These are phyloP conservation scores for Phragmites australis DNA, from an alignment of 176 grass and related monocot species.

Conservation along the genomic window DNA sequence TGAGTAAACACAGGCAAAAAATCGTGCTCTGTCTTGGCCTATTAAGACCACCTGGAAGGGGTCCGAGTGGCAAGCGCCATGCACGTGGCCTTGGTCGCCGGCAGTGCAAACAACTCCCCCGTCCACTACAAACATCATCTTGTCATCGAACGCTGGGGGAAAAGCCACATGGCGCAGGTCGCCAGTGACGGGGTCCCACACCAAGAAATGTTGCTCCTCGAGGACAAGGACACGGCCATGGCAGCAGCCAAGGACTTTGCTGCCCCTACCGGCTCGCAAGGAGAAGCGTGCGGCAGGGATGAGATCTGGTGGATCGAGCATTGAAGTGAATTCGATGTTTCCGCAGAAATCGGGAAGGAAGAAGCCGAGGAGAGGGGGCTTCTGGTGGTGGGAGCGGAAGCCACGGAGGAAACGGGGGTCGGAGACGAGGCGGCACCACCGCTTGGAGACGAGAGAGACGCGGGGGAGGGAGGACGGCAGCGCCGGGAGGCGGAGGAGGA, in stretches of 20 bases:
- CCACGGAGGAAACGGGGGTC: background rate
- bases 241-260: background rate
- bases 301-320: background rate
- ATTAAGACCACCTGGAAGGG: background rate
- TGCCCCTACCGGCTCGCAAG: background rate
- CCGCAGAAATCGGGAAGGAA: background rate
- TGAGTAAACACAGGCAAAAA: background rate
- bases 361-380: background rate
- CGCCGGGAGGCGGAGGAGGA: background rate
- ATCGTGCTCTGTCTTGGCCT: too few relatives aligned
- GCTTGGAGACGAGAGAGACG: background rate
- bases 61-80: background rate
- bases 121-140: too few relatives aligned
- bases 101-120: background rate
- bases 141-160: background rate
- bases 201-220: background rate
- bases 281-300: background rate
- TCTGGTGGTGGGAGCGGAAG: background rate
- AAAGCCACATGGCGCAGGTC: background rate
- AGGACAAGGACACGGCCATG: background rate
- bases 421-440: background rate
- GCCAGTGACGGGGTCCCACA: background rate
- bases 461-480: background rate
- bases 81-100: background rate
- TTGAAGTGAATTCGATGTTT: background rate